Base-by-base conservation (phyloP, 2,329 filamentous ascomycete species). In the Ceratocystis destructans region DNA sequence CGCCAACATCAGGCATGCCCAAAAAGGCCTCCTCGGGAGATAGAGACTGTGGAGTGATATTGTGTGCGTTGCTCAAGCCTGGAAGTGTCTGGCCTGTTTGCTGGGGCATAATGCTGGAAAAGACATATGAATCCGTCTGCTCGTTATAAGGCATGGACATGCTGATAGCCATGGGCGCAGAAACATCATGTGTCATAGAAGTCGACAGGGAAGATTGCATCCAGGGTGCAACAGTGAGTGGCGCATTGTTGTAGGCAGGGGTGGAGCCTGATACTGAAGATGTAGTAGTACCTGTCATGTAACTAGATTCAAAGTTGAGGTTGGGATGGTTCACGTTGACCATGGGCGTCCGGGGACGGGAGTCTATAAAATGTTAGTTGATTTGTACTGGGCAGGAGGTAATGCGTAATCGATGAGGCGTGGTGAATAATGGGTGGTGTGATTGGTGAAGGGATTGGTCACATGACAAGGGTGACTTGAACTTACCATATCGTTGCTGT, bases 11-110 rank as follows among this genome's bases (percentile, higher is more conserved):
- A 28, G 46, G 25, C 44, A 31, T 46, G 4, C n/a, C 20, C 37
- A 44, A 28, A 37, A 45, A 63, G 61, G 61, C 25, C 25, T 63
- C 61, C 25, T 63, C 22, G 10, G 61, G 61, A 25, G 61, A 63
- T 4, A 63, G 22, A 17, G 61, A 31, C 44, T 63, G 61, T 1
- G 61, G 61, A 41, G 41, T 63, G 37, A 63, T 63, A 25, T 45
- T 63, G 10, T 63, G 61, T 6, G 61, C 17, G 28, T 22, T 59
- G n/a, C 20, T 63, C 22, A 63, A 12, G 25, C 31, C 28, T 5
- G 61, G n/a, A 5, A 63, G 61, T 3, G 44, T 17, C 44, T 46
- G 44, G 15, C 48, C 48, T 44, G 44, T n/a, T 44, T 46, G 25
- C 20, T 25, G 61, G 8, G 44, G 25, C 25, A 63, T 33, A 12